Conservation (phyloP, 768 basidiomycete genomes). For the Termitomyces sp. region DNA sequence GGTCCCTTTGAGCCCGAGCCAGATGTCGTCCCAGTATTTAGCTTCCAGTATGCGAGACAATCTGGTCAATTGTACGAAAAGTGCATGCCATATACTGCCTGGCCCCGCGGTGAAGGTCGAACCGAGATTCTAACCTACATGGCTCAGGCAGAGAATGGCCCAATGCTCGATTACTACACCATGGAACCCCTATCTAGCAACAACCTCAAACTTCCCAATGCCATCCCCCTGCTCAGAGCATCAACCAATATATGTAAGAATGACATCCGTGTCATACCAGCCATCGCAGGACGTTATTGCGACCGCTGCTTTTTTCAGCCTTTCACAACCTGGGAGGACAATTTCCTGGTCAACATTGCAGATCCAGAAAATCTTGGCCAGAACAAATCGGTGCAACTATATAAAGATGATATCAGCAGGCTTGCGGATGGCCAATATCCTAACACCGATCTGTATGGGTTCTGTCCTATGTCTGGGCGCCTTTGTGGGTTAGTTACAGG, state of each 20-base stretch:
- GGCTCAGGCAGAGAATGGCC: not conserved
- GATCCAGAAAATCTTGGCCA: not conserved
- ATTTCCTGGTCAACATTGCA: conserved; percentile 2
- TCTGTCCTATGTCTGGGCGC: conserved; percentile 6
- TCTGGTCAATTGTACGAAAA: not conserved
- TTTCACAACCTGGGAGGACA: conserved; percentile 5
- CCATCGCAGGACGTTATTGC: conserved; percentile 1
- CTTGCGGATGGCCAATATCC: not conserved
- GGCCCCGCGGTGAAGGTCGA: not conserved
- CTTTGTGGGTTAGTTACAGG: conserved; percentile 2
- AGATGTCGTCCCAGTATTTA: not conserved
- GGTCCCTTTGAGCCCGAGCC: conserved; percentile 1
- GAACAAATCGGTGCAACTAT: conserved; percentile 1
- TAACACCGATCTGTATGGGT: conserved; percentile 4
- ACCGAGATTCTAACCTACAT: not conserved
- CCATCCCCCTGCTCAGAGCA: not conserved
- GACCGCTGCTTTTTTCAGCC: conserved; percentile 2
- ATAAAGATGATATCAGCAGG: conserved; percentile 1
- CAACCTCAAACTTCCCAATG: not conserved
- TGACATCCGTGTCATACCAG: conserved; percentile 4
- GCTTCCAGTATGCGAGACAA: conserved; percentile 1
- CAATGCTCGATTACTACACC: conserved; percentile 3
- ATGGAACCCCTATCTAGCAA: not conserved
- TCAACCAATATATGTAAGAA: conserved; percentile 2
- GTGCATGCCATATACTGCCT: conserved; percentile 5